A percentile compares a stretch with the other conserved stretches of the same genome.
Evolutionary conservation across 768 basidiomycete genomes (phyloP).

Genomic region (Coprinopsis cinerea): DNA sequence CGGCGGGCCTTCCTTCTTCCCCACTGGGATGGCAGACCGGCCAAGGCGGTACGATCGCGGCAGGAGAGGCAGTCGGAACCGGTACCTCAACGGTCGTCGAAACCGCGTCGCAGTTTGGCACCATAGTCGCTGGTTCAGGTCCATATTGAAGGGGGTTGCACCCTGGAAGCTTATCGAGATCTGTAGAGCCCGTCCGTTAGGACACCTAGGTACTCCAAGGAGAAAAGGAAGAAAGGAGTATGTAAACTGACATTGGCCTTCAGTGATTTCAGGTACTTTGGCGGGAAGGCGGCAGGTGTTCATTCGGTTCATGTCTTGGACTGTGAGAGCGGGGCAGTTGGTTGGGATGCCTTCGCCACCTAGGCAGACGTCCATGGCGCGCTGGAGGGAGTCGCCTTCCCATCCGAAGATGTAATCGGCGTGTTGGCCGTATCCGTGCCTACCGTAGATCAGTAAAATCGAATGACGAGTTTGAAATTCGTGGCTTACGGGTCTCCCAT

Average conservation of each 20-base stretch:
- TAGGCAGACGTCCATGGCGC: constrained; percentile 6
- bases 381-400: constrained; percentile 9
- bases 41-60: neutral
- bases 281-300: neutral
- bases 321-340: neutral
- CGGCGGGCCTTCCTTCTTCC: too few species aligned
- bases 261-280: neutral
- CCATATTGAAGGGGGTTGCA: constrained; percentile 8
- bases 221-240: neutral
- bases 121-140: neutral
- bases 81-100: neutral
- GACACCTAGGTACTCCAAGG: neutral
- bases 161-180: constrained; percentile 6
- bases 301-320: constrained; percentile 2
- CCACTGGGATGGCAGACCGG: too few species aligned
- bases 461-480: neutral
- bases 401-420: constrained; percentile 10
- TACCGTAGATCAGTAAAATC: neutral
- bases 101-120: neutral
- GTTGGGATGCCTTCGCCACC: neutral
- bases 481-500: constrained; percentile 7
- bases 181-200: neutral
- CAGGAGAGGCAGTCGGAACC: neutral
- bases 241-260: constrained; percentile 6
- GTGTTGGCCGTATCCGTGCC: constrained; percentile 9